A percentile compares a stretch with the other conserved stretches of the same genome.
These are phyloP conservation scores for Didymellaceae sp. DNA, from an alignment of 2,329 filamentous ascomycete species.

Conservation along the genomic window DNA sequence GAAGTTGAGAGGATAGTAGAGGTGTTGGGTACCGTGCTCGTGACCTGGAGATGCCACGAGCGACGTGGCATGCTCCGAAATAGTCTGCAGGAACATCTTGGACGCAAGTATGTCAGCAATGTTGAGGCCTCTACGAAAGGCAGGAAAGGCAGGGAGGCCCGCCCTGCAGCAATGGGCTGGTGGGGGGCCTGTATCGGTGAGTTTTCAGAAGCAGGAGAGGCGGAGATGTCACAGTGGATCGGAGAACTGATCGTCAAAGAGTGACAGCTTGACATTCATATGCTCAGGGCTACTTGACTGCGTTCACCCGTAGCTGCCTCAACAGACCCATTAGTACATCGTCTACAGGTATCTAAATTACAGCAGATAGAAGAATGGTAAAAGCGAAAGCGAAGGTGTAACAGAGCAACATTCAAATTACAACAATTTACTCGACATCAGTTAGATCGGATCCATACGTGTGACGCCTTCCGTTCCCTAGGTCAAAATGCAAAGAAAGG, in stretches of 20 bases:
- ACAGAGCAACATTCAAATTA: constrained; percentile 27
- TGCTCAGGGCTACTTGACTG: neutral
- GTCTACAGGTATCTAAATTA: constrained; percentile 36
- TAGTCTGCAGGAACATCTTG: too few species aligned
- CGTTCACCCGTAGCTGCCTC: neutral
- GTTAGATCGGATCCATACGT: constrained; percentile 18
- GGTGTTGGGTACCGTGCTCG: neutral
- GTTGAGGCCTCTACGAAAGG: too few species aligned
- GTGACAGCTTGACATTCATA: constrained; percentile 7
- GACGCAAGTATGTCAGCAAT: too few species aligned
- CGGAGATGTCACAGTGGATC: too few species aligned
- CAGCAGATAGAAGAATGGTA: constrained; percentile 24
- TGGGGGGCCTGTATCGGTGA: too few species aligned
- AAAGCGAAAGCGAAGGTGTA: constrained; percentile 25
- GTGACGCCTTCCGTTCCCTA: constrained; percentile 19
- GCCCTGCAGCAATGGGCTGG: neutral
- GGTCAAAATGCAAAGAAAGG: constrained; percentile 22
- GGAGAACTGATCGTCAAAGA: neutral
- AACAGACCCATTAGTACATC: constrained; percentile 12
- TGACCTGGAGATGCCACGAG: too few species aligned
- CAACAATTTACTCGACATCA: constrained; percentile 29
- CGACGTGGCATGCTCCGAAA: neutral
- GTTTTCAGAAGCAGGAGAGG: too few species aligned
- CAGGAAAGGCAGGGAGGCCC: too few species aligned
- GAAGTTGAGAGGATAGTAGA: constrained; percentile 28